phyloP scores from a whole-genome alignment of 306 rosid genomes.

The Quercus alba region DNA sequence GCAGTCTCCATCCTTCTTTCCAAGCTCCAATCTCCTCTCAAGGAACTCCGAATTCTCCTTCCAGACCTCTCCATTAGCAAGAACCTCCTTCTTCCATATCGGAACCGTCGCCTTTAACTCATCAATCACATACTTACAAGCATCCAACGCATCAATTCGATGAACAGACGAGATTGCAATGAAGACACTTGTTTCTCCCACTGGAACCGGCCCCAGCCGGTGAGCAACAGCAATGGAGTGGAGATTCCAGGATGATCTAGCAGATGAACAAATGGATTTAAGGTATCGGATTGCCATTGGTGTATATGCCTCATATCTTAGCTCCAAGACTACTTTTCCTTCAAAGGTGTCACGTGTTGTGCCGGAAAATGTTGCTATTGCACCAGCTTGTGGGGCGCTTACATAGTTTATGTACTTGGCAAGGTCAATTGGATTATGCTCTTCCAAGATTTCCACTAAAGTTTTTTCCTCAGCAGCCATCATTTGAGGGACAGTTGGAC shows the following conservation, averaged over 20 bases:
- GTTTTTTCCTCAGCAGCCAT: constrained; percentile 67
- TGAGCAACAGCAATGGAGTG: constrained; percentile 81
- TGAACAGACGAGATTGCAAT: constrained; percentile 69
- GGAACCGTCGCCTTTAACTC: constrained; percentile 86
- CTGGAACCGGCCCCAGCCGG: constrained; percentile 74
- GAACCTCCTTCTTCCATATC: constrained; percentile 96
- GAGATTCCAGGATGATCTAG: constrained; percentile 72
- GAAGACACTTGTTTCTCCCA: constrained; percentile 77
- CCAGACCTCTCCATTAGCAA: constrained; percentile 91
- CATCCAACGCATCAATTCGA: constrained; percentile 75
- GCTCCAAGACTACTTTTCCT: constrained; percentile 77
- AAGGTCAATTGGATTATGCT: constrained; percentile 42
- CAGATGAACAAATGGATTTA: constrained; percentile 67
- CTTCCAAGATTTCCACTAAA: constrained; percentile 75
- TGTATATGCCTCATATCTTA: constrained; percentile 75
- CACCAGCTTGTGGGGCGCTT: constrained; percentile 82
- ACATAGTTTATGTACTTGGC: constrained; percentile 64
- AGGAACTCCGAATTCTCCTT: constrained; percentile 85
- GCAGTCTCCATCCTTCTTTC: constrained; percentile 32
- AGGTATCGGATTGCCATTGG: constrained; percentile 83
- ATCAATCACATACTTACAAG: constrained; percentile 76
- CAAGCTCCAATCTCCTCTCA: constrained; percentile 60
- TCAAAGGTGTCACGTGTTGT: constrained; percentile 81
- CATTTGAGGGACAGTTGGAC: background rate
- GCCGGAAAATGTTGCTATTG: constrained; percentile 85